Conservation (phyloP, 1,284 basidiomycete genomes). For the Pseudozyma tsukubaensis region DNA sequence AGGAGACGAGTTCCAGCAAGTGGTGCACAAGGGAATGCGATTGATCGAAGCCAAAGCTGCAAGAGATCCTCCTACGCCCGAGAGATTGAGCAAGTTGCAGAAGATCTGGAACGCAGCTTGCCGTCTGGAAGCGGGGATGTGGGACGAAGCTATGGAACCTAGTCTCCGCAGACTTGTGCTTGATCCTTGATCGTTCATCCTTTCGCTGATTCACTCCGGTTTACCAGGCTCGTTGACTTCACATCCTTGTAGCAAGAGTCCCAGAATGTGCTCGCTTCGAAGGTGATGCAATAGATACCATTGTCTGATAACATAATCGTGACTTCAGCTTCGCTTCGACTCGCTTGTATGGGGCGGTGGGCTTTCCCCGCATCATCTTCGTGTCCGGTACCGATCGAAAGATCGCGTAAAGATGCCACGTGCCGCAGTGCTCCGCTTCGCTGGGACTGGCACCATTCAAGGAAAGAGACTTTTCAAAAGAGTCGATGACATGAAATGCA, state of each 20-base stretch:
- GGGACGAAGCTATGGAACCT: slow-evolving; percentile 80
- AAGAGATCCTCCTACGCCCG: slow-evolving; percentile 76
- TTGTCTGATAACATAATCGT: too few relatives aligned
- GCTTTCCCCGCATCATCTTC: too few relatives aligned
- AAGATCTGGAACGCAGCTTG: slow-evolving; percentile 81
- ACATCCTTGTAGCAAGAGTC: background rate
- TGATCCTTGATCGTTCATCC: slow-evolving; percentile 31
- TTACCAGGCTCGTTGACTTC: too few relatives aligned
- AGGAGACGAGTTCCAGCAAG: slow-evolving; percentile 77
- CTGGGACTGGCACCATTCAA: too few relatives aligned
- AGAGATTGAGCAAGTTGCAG: slow-evolving; percentile 77
- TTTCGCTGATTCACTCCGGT: too few relatives aligned
- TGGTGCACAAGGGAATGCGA: slow-evolving; percentile 80
- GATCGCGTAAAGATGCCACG: background rate
- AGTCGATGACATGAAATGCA: background rate
- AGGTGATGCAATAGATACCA: slow-evolving; percentile 8
- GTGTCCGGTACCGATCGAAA: too few relatives aligned
- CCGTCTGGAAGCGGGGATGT: slow-evolving; percentile 84
- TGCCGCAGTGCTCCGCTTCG: background rate
- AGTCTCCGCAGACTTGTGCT: slow-evolving; percentile 22
- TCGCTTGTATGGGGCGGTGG: background rate
- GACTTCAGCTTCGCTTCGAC: background rate
- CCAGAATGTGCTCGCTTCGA: too few relatives aligned
- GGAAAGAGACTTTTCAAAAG: too few relatives aligned
- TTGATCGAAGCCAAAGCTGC: slow-evolving; percentile 63